Base-by-base conservation (phyloP, 2,329 filamentous ascomycete genomes). In the Exophiala aquamarina region DNA sequence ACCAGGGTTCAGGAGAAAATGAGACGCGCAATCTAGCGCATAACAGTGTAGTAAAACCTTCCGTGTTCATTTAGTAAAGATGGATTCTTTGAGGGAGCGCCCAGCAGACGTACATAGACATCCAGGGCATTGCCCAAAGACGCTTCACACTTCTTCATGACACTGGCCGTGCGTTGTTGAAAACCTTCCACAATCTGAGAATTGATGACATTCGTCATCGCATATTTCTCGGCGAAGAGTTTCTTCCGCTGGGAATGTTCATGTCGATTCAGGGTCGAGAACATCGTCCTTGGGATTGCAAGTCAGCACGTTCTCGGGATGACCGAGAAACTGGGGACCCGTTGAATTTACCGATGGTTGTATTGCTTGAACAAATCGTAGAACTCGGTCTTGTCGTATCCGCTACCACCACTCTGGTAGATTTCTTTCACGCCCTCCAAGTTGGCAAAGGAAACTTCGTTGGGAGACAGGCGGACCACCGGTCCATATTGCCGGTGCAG, bases 1-100 rank as follows among this genome's bases (percentile, higher is more conserved):
- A 47, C 80, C 73, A 0, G 83, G 82, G 44, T 84, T 80, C 59
- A 87, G 85, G n/a, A 87, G 71, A 55, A 86, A 82, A 57, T 85
- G 80, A 1, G 82, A 84, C 20, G 82, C 76, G 57, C 83, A 85
- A 59, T 87, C 84, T 43, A 86, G 80, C 1, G 84, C 83, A 61
- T 84, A 87, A 19, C 83, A 77, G 53, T 87, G 84, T 2, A 87
- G 68, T 17, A 65, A 70, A 63, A 57, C 56, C 63, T 68, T 31
- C 1, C 21, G 10, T 15, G n/a, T 13, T 23, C 7, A 18, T 50
- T 26, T 13, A 44, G 26, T 20, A 26, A 11, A 26, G 14, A 3
- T 13, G 4, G 13, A 2, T 28, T 2, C 9, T 8, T 28, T 13
- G 10, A 39, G 36, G 13, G 18, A 14, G 40, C 11, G 40, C 11